phyloP scores from a whole-genome alignment of 2,329 filamentous ascomycete genomes.

The Cladosporium oxysporum region DNA sequence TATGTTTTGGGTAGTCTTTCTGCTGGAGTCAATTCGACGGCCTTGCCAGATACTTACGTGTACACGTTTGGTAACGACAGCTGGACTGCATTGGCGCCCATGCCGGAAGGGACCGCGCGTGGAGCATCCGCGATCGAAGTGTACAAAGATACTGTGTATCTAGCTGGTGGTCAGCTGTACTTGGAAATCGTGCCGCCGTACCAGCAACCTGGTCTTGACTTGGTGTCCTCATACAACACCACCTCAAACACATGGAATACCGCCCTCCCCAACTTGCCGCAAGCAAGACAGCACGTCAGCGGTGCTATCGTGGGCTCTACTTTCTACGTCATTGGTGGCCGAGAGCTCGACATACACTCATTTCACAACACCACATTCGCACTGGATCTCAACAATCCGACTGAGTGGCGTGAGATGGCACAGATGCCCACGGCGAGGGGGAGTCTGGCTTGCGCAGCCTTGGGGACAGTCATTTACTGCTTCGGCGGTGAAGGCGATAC shows the following conservation, averaged over 20 bases:
- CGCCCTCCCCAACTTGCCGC: not conserved
- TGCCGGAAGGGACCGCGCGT: not conserved
- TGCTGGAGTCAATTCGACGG: not conserved
- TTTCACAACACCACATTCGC: constrained; percentile 2
- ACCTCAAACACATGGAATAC: not conserved
- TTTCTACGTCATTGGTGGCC: not conserved
- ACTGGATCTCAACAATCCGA: not conserved
- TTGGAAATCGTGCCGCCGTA: not conserved
- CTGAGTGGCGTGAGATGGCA: not conserved
- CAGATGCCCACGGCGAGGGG: not conserved
- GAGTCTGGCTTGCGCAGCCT: not conserved
- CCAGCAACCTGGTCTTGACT: not conserved
- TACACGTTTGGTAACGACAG: not conserved
- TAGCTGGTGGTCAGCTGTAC: not conserved
- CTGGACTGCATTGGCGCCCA: not conserved
- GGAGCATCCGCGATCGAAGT: not conserved
- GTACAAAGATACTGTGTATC: not conserved
- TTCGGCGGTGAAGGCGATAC: not conserved
- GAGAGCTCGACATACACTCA: not conserved
- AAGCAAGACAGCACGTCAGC: not conserved
- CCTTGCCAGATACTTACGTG: not conserved
- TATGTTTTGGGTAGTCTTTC: not conserved
- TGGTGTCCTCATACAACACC: not conserved
- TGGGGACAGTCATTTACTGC: not conserved
- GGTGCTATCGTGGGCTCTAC: not conserved